A percentile compares a stretch with the other conserved stretches of the same genome.
Conservation (phyloP, 2,329 filamentous ascomycete species). For the Colletotrichum agaves region DNA sequence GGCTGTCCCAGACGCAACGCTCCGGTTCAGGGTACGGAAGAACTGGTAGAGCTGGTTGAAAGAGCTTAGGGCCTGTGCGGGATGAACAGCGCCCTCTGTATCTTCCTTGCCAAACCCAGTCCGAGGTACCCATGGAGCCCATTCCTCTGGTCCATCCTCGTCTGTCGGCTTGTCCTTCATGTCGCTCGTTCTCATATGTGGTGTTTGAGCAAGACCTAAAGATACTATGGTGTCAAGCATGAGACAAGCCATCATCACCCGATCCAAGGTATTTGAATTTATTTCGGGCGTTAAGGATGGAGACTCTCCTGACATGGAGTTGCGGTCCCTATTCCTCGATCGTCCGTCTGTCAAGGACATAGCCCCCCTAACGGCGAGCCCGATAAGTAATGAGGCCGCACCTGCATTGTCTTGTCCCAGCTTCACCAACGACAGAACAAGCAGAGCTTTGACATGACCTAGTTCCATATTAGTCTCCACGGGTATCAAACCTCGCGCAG, state of each 20-base stretch:
- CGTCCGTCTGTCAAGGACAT: conserved; percentile 28
- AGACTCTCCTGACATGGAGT: conserved; percentile 6
- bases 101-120: conserved; percentile 47
- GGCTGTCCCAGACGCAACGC: conserved; percentile 39
- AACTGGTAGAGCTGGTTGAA: conserved; percentile 56
- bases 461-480: conserved; percentile 51
- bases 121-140: conserved; percentile 75
- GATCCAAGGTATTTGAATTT: conserved; percentile 22
- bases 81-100: conserved; percentile 35
- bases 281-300: conserved; percentile 3
- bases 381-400: conserved; percentile 72
- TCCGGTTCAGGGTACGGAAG: conserved; percentile 47
- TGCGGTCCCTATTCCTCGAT: background rate
- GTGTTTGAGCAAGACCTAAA: conserved; percentile 58
- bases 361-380: conserved; percentile 64
- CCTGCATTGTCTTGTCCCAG: conserved; percentile 67
- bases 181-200: conserved; percentile 62
- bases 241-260: conserved; percentile 64
- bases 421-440: conserved; percentile 71
- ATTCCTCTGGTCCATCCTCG: conserved; percentile 78
- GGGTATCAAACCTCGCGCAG: conserved; percentile 61
- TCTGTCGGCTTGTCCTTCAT: conserved; percentile 59
- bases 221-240: conserved; percentile 70
- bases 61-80: conserved; percentile 51
- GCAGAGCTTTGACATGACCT: conserved; percentile 63